Evolutionary conservation across 805 yeast species (phyloP).

Genomic region (Kodamaea lidongshanica): DNA sequence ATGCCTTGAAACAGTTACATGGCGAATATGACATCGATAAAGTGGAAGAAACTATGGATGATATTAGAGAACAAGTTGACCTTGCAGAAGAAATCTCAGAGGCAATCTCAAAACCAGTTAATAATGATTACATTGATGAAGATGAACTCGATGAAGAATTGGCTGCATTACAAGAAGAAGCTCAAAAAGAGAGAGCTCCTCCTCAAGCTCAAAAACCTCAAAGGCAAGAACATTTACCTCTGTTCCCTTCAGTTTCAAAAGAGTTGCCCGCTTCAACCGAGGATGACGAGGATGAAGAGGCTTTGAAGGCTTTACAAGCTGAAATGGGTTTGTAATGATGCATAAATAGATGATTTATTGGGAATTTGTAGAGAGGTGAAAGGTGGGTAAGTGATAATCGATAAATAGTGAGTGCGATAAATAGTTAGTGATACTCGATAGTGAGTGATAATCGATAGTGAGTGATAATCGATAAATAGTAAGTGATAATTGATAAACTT

Average conservation of each 20-base stretch:
- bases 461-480: too few species aligned
- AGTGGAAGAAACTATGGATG: conserved; percentile 97
- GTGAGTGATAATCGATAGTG: too few species aligned
- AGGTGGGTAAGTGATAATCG: too few species aligned
- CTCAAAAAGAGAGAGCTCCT: conserved; percentile 42
- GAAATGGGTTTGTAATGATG: conserved; percentile 69
- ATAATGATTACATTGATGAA: conserved; percentile 74
- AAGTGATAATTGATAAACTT: too few species aligned
- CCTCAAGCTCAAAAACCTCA: conserved; percentile 11
- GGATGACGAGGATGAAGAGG: conserved; percentile 80
- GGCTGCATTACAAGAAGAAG: conserved; percentile 81
- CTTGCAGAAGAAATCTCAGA: conserved; percentile 92
- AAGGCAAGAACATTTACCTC: conserved; percentile 31
- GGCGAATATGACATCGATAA: conserved; percentile 92
- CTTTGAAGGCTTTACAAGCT: conserved; percentile 72
- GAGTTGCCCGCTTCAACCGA: conserved; percentile 38
- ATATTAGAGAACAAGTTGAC: conserved; percentile 93
- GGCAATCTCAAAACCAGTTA: conserved; percentile 91
- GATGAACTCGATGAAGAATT: conserved; percentile 94
- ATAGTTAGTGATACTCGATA: too few species aligned
- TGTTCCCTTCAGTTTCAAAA: conserved; percentile 40
- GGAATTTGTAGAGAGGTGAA: too few species aligned
- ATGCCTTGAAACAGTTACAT: conserved; percentile 94
- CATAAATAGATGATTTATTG: too few species aligned
- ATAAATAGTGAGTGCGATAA: too few species aligned